A percentile compares a stretch with the other conserved stretches of the same genome.
Evolutionary conservation across 805 yeast species (phyloP).

Genomic region (Grigorovia transvaalensis): DNA sequence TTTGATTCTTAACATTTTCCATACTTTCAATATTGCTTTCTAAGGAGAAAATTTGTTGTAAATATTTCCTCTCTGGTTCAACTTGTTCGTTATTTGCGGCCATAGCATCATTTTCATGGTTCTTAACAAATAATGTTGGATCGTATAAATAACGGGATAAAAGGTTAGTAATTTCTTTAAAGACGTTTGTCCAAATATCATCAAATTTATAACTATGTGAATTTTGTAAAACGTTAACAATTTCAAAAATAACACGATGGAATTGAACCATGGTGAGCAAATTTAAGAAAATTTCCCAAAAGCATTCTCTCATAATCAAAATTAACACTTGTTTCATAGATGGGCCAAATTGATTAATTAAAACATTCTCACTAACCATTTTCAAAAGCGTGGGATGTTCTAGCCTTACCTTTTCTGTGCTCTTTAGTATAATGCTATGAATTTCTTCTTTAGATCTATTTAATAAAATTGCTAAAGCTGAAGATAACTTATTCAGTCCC

Average conservation of each 20-base stretch:
- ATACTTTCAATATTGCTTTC: slow-evolving; percentile 22
- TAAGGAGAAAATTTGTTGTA: slow-evolving; percentile 14
- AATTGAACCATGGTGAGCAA: slow-evolving; percentile 55
- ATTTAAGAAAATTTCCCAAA: slow-evolving; percentile 58
- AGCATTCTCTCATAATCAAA: slow-evolving; percentile 54
- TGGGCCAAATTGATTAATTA: slow-evolving; percentile 26
- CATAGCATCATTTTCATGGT: slow-evolving; percentile 1
- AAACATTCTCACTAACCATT: slow-evolving; percentile 13
- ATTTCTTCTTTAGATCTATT: slow-evolving; percentile 52
- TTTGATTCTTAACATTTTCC: slow-evolving; percentile 24
- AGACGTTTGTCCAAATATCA: slow-evolving; percentile 37
- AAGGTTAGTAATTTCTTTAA: slow-evolving; percentile 21
- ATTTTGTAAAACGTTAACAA: slow-evolving; percentile 31
- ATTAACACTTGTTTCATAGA: slow-evolving; percentile 40
- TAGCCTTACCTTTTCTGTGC: slow-evolving; percentile 54
- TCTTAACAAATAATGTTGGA: slow-evolving; percentile 7
- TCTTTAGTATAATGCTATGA: slow-evolving; percentile 48
- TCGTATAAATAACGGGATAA: slow-evolving; percentile 17
- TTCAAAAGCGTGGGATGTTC: slow-evolving; percentile 39
- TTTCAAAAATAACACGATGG: slow-evolving; percentile 55
- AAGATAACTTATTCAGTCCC: slow-evolving; percentile 50
- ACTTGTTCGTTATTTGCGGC: slow-evolving; percentile 3
- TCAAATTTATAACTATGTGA: slow-evolving; percentile 27
- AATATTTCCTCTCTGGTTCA: slow-evolving; percentile 5
- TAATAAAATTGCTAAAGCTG: slow-evolving; percentile 43